Conservation (phyloP, 2,329 filamentous ascomycete genomes). For the Arthrobotrys sinensis region DNA sequence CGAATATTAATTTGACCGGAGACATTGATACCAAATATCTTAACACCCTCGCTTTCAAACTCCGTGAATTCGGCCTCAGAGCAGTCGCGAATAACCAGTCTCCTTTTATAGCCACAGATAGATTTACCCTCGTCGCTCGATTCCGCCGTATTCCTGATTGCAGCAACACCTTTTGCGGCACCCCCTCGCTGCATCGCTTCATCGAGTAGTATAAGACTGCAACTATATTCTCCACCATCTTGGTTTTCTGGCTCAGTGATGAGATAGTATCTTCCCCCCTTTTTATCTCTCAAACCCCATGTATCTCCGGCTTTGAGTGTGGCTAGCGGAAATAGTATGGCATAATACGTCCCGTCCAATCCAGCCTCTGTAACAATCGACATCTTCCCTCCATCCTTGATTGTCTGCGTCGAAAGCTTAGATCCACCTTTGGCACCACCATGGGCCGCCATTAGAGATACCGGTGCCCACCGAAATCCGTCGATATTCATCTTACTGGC, state of each 20-base stretch:
- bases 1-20: too few species aligned
- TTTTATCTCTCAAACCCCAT: background rate
- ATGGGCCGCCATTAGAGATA: background rate
- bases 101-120: too few species aligned
- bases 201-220: background rate
- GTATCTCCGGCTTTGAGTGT: background rate
- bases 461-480: background rate
- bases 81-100: too few species aligned
- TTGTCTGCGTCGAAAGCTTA: background rate
- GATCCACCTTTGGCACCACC: background rate
- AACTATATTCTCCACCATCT: background rate
- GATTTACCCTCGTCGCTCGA: too few species aligned
- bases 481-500: slow-evolving; percentile 2
- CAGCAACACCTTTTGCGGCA: background rate
- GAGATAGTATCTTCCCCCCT: background rate
- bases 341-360: background rate
- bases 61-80: too few species aligned
- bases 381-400: background rate
- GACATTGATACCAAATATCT: too few species aligned
- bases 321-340: background rate
- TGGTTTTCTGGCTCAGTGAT: background rate
- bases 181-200: background rate
- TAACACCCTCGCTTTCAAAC: too few species aligned
- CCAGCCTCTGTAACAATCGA: background rate
- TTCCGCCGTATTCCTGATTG: background rate